Evolutionary conservation across 352 stramenopile species (phyloP), one percentile per base, ranked within the genome.

Genomic region (Pythium coloratum): DNA sequence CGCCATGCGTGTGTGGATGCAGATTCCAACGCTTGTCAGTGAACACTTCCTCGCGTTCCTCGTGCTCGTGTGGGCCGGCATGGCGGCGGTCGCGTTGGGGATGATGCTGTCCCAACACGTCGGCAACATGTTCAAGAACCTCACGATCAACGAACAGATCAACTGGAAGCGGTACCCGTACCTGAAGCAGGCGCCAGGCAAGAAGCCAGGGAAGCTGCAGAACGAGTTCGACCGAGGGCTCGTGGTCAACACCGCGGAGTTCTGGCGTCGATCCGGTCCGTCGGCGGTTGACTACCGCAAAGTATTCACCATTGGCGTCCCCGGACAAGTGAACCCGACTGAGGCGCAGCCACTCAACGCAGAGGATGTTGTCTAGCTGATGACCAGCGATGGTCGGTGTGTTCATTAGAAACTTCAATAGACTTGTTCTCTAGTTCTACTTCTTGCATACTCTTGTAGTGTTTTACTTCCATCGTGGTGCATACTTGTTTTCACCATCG

Each of bases 141-240:
- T 93, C 34, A 95, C 86, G 3, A 80, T 95, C 49, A 95, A 95
- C 61, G 86, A 95, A 70, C 67, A 82, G 59, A 92, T 93, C 72
- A 93, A 95, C 62, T 95, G 86, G 86, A 76, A 78, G 56, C 76
- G 86, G 26, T 93, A 93, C 66, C 40, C 76, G 18, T 95, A 95
- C 56, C 64, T 95, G 56, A 83, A 70, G 38, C 40, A 64, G 34
- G 16, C 34, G 3, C 2, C 33, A 28, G 55, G 20, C 34, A 65
- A 54, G 1, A 24, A 24, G 20, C 47, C 58, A 58, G 50, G 28
- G 34, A 50, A 24, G 24, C 54, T 64, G 18, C 53, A 77, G 33
- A 77, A 74, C 33, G 8, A 33, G 0, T 76, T 76, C 30, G 70
- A 76, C 49, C 65, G 70, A 16, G 70, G 70, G 0, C 24, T 44